Percentiles rank a stretch among this genome's conserved stretches.
These are phyloP conservation scores for Canariomyces notabilis DNA, from an alignment of 2,329 filamentous ascomycete species.

Conservation along the genomic window DNA sequence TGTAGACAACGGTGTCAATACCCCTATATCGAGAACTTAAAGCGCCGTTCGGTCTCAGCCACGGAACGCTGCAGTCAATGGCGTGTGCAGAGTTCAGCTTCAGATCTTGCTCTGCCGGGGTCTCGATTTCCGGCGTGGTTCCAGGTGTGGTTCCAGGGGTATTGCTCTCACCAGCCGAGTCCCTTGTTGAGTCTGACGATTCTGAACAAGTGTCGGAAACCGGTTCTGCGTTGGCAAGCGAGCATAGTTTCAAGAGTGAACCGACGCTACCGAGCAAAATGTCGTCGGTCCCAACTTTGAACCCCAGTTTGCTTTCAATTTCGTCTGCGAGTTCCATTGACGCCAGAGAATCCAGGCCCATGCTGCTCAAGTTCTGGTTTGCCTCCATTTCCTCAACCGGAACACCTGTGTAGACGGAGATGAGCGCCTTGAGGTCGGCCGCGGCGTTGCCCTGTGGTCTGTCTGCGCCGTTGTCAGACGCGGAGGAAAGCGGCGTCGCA, in stretches of 20 bases:
- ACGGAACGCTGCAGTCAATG: no score
- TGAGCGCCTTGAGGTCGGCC: not conserved
- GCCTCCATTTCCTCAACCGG: not conserved
- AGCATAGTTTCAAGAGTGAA: not conserved
- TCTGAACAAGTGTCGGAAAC: not conserved
- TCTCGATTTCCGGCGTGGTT: no score
- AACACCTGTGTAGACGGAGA: not conserved
- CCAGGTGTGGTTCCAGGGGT: no score
- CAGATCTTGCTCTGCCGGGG: no score
- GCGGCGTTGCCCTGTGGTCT: no score
- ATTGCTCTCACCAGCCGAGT: no score
- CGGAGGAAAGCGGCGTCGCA: no score
- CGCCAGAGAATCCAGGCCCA: slow-evolving; percentile 2
- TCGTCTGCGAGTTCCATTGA: not conserved
- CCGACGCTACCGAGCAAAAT: not conserved
- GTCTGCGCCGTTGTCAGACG: no score
- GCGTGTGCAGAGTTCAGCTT: no score
- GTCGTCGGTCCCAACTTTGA: not conserved
- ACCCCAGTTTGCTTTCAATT: not conserved
- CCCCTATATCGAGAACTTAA: no score
- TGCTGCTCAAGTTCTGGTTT: not conserved
- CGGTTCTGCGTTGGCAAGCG: not conserved
- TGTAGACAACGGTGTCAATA: slow-evolving; percentile 21
- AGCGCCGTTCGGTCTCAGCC: no score
- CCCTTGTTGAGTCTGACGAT: not conserved